Evolutionary conservation across 2,329 filamentous ascomycete genomes (phyloP).

Genomic region (Xenoacremonium recifei): DNA sequence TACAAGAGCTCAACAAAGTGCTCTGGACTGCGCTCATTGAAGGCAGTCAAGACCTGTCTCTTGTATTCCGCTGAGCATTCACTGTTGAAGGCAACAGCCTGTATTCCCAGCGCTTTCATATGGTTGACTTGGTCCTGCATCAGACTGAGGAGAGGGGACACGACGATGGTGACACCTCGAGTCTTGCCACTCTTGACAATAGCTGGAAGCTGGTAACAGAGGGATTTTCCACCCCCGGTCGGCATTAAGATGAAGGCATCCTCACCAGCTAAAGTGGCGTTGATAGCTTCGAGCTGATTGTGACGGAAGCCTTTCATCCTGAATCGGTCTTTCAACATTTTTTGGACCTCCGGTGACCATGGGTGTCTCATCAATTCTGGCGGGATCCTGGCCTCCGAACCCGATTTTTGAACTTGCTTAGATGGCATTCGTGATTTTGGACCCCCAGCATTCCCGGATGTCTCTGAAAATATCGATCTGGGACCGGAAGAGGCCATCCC

Average conservation of each 20-base stretch:
- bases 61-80: slow-evolving; percentile 66
- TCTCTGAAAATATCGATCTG: slow-evolving; percentile 44
- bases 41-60: slow-evolving; percentile 61
- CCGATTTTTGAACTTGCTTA: slow-evolving; percentile 27
- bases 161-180: slow-evolving; percentile 82
- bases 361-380: slow-evolving; percentile 61
- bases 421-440: slow-evolving; percentile 31
- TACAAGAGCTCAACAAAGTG: slow-evolving; percentile 84
- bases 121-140: slow-evolving; percentile 98
- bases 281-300: slow-evolving; percentile 94
- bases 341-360: slow-evolving; percentile 86
- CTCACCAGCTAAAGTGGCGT: slow-evolving; percentile 81
- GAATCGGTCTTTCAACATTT: slow-evolving; percentile 79
- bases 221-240: slow-evolving; percentile 92
- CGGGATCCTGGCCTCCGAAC: slow-evolving; percentile 38
- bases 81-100: slow-evolving; percentile 79
- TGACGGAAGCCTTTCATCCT: slow-evolving; percentile 82
- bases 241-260: slow-evolving; percentile 98
- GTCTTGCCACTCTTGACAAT: slow-evolving; percentile 80
- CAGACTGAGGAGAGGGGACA: slow-evolving; percentile 91
- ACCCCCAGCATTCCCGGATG: slow-evolving; percentile 44
- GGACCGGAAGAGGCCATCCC: slow-evolving; percentile 18
- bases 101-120: slow-evolving; percentile 70
- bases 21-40: slow-evolving; percentile 66
- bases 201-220: slow-evolving; percentile 94